phyloP scores from a whole-genome alignment of 2,329 filamentous ascomycete genomes.

The Clonostachys sp. region DNA sequence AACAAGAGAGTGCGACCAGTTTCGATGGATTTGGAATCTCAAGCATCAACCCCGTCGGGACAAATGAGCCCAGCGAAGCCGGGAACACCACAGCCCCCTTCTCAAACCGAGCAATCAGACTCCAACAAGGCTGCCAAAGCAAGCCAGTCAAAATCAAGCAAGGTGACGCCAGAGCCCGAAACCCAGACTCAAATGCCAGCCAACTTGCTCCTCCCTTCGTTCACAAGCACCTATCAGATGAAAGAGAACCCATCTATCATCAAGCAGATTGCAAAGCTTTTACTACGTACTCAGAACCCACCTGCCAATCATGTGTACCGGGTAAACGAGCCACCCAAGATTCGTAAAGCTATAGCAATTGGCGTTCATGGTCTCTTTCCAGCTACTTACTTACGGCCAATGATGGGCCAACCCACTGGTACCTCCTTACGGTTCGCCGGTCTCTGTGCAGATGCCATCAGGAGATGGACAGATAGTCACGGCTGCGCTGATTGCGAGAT shows the following conservation, averaged over 20 bases:
- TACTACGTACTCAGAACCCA: slow-evolving; percentile 50
- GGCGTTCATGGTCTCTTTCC: slow-evolving; percentile 95
- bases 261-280: slow-evolving; percentile 57
- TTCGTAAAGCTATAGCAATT: slow-evolving; percentile 86
- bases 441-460: slow-evolving; percentile 78
- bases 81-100: slow-evolving; percentile 2
- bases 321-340: slow-evolving; percentile 61
- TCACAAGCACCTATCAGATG: slow-evolving; percentile 62
- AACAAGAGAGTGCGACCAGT: slow-evolving; percentile 44
- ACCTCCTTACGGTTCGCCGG: slow-evolving; percentile 93
- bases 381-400: slow-evolving; percentile 77
- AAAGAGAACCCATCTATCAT: slow-evolving; percentile 66
- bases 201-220: slow-evolving; percentile 68
- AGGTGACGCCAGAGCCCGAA: slow-evolving; percentile 11
- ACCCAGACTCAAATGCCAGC: slow-evolving; percentile 29
- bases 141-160: slow-evolving; percentile 16
- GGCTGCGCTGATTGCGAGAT: slow-evolving; percentile 75
- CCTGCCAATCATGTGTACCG: slow-evolving; percentile 69
- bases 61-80: slow-evolving; percentile 10
- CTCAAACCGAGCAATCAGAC: too few species aligned
- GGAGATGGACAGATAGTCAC: slow-evolving; percentile 72
- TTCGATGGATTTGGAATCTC: slow-evolving; percentile 41
- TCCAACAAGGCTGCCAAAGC: slow-evolving; percentile 9
- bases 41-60: slow-evolving; percentile 21
- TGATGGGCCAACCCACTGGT: slow-evolving; percentile 91